phyloP scores from a whole-genome alignment of 176 grass and related monocot genomes.

The Sorghum bicolor region Sorghum_bicolor_NCBIv3 NC_012875.2:4681501-4682000 shows the following conservation, averaged over 20 bases:
- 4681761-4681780: neutral
- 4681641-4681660: neutral
- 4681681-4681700: neutral
- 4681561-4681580: neutral
- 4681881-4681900: neutral
- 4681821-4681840: neutral
- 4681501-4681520: neutral
- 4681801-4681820: neutral
- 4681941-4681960: neutral
- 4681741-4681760: neutral
- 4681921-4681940: neutral
- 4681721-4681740: neutral
- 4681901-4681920: neutral
- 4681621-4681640: neutral
- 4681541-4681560: neutral
- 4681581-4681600: neutral
- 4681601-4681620: neutral
- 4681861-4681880: neutral
- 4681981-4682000: neutral
- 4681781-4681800: neutral
- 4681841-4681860: neutral
- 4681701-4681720: neutral
- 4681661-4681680: neutral
- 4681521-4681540: neutral
- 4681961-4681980: neutral